A percentile compares a stretch with the other conserved stretches of the same genome.
These are phyloP conservation scores for Hypericum perforatum DNA, from an alignment of 345 rosid species.

Conservation along the genomic window DNA sequence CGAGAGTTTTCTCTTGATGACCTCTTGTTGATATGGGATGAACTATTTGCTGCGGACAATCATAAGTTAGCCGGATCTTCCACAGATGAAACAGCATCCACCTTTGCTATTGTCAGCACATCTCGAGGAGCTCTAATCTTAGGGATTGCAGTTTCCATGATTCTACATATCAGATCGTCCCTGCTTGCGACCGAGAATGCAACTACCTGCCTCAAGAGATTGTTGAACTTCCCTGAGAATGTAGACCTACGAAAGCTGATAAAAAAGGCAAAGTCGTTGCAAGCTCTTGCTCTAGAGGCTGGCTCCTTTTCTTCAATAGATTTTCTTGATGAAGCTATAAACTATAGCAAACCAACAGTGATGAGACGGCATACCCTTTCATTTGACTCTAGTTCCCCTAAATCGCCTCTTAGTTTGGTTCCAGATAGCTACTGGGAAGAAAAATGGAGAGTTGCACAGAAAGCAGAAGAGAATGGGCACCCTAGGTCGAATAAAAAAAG, in stretches of 20 bases:
- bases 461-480: constrained; percentile 47
- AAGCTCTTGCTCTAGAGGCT: constrained; percentile 45
- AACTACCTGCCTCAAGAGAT: constrained; percentile 81
- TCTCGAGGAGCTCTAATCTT: constrained; percentile 67
- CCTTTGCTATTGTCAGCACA: constrained; percentile 49
- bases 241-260: constrained; percentile 51
- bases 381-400: constrained; percentile 48
- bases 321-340: constrained; percentile 21
- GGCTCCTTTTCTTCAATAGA: constrained; percentile 24
- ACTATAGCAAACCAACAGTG: constrained; percentile 28
- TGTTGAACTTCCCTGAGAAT: constrained; percentile 71
- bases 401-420: constrained; percentile 44
- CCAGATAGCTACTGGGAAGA: constrained; percentile 96
- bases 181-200: constrained; percentile 87
- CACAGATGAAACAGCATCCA: constrained; percentile 24
- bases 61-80: constrained; percentile 18
- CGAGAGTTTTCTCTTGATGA: constrained; percentile 72
- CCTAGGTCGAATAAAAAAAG: constrained; percentile 29
- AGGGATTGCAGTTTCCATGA: constrained; percentile 78
- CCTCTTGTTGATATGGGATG: constrained; percentile 87
- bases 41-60: constrained; percentile 69
- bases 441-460: constrained; percentile 72
- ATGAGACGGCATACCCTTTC: constrained; percentile 41
- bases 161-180: constrained; percentile 72
- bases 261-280: constrained; percentile 67